Evolutionary conservation across 345 rosid species (phyloP).

Genomic region (Carallia pectinifolia): DNA sequence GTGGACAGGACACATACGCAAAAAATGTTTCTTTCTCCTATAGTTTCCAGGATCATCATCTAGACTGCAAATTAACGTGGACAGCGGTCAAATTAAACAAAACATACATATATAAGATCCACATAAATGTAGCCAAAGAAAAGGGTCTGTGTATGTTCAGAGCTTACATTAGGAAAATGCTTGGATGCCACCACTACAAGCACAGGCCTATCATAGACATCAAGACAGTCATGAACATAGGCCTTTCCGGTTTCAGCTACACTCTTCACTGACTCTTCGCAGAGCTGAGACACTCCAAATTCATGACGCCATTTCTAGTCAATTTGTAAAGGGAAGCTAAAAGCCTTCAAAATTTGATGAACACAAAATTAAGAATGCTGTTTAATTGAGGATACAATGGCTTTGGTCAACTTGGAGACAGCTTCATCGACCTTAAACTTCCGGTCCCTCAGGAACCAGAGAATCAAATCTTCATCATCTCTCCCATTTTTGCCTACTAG

Average conservation of each 20-base stretch:
- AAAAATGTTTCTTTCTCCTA: too few species aligned
- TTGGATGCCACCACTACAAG: slow-evolving; percentile 80
- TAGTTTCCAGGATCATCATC: too few species aligned
- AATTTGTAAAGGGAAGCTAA: slow-evolving; percentile 24
- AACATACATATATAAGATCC: neutral
- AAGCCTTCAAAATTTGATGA: too few species aligned
- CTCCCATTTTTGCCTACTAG: slow-evolving; percentile 80
- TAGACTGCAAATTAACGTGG: too few species aligned
- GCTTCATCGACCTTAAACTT: slow-evolving; percentile 69
- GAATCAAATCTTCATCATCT: slow-evolving; percentile 91
- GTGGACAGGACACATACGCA: too few species aligned
- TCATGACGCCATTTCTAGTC: slow-evolving; percentile 83
- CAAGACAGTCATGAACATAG: slow-evolving; percentile 70
- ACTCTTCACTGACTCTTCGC: slow-evolving; percentile 58
- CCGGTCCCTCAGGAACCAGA: slow-evolving; percentile 81
- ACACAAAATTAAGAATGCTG: neutral
- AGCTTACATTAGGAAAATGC: slow-evolving; percentile 73
- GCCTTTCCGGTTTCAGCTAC: slow-evolving; percentile 72
- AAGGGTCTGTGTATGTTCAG: slow-evolving; percentile 6
- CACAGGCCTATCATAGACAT: slow-evolving; percentile 65
- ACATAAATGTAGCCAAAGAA: neutral
- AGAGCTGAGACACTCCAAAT: slow-evolving; percentile 61
- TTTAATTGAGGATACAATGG: slow-evolving; percentile 66
- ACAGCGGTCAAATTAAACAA: neutral
- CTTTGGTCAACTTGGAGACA: slow-evolving; percentile 55